Evolutionary conservation across 257 asterid species (phyloP), one percentile per base, ranked within the genome.

Genomic region (Dorcoceras hygrometricum): DNA sequence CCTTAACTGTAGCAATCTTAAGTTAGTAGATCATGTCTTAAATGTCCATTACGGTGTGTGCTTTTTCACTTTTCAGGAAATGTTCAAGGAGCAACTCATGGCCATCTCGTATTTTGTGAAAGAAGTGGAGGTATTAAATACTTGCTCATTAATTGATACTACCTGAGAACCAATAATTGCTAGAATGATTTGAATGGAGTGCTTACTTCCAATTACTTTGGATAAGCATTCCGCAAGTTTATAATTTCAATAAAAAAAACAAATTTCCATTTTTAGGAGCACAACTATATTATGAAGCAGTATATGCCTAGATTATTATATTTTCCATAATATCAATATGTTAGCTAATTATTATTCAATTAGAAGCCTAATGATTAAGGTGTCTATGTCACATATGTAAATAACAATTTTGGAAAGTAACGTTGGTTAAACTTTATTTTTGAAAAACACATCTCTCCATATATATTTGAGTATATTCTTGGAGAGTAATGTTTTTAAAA

Each of bases 61-160:
- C 23, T 73, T n/a, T n/a, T n/a, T n/a, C n/a, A n/a, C n/a, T n/a
- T 71, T 66, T 75, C 89, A 90, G 96, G 94, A 72, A 19, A 88
- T 64, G 79, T 77, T 78, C 83, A 84, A 85, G 83, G 89, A 85
- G 69, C 90, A 86, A 69, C 50, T 88, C 75, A 63, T 68, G 82
- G 75, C 39, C 80, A 78, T 87, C 58, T 82, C 89, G 65, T 84
- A 76, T 59, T 78, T 82, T 80, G 85, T 80, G 75, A 83, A 76
- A 70, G 89, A 85, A 67, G 75, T 88, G 56, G 84, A 93, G 99
- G 99, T 93, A 84, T 57, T 36, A 58, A 66, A 62, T 53, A 23
- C 70, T 23, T 54, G 26, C 23, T 23, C 60, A 66, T 66, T 34
- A 66, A 66, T 80, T 39, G 4, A 54, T 24, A 39, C 19, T 3